Evolutionary conservation across 352 stramenopile species (phyloP).

Genomic region (Globisporangium heterothallicum): DNA sequence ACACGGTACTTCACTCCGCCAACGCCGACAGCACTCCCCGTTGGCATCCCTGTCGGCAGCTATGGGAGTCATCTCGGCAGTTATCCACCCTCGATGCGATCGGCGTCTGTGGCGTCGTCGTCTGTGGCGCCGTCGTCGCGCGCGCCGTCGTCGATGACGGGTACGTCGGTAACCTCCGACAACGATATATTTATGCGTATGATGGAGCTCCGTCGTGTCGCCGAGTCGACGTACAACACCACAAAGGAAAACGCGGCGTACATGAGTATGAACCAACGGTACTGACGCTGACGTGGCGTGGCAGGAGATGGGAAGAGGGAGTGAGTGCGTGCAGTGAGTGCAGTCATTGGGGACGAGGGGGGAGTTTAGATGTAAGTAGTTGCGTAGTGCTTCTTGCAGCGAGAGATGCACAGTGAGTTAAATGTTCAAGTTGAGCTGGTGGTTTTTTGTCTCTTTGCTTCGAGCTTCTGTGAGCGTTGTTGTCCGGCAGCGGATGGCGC

Average conservation of each 20-base stretch:
- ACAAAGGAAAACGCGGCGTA: conserved; percentile 45
- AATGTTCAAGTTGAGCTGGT: no score
- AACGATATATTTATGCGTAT: conserved; percentile 26
- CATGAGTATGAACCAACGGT: conserved; percentile 23
- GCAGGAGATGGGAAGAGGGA: no score
- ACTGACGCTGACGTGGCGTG: no score
- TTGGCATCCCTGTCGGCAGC: conserved; percentile 4
- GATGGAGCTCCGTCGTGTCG: conserved; percentile 45
- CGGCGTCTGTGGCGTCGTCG: not conserved
- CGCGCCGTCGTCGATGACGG: conserved; percentile 9
- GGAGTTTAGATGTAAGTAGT: no score
- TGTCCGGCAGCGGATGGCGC: no score
- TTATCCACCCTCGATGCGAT: not conserved
- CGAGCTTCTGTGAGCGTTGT: no score
- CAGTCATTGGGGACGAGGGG: no score
- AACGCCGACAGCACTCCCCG: conserved; percentile 1
- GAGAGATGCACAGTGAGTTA: no score
- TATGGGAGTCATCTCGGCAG: conserved; percentile 2
- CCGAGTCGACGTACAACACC: conserved; percentile 42
- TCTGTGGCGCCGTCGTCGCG: conserved; percentile 14
- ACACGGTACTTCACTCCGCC: conserved; percentile 8
- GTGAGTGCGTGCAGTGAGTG: no score
- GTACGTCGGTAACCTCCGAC: not conserved
- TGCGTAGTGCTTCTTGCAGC: no score
- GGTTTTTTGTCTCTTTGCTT: no score